A percentile compares a stretch with the other conserved stretches of the same genome.
These are phyloP conservation scores for Cicer bijugum DNA, from an alignment of 306 rosid genomes.

Conservation along the genomic window DNA sequence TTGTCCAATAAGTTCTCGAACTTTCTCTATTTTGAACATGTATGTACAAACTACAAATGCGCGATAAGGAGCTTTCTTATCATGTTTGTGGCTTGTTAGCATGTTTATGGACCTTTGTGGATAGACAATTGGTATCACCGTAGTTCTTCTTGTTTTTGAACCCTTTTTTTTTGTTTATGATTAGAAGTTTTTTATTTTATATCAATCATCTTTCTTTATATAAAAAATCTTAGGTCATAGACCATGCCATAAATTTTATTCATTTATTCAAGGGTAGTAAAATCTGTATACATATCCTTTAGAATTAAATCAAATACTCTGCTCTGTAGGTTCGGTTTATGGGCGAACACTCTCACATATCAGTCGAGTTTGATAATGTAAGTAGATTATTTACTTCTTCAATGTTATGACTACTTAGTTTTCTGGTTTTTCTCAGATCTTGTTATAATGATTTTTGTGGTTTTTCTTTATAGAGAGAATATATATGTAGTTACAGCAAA, in stretches of 20 bases:
- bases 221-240: not conserved
- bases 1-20: constrained; percentile 1
- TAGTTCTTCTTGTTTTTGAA: constrained; percentile 16
- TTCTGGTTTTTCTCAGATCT: constrained; percentile 28
- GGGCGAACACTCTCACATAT: constrained; percentile 89
- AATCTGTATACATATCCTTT: constrained; percentile 12
- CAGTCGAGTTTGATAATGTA: constrained; percentile 84
- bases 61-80: constrained; percentile 5
- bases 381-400: constrained; percentile 49
- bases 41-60: not conserved
- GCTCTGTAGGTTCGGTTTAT: constrained; percentile 87
- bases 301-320: constrained; percentile 40
- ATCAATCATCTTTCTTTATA: constrained; percentile 17
- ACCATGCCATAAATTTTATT: not conserved
- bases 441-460: constrained; percentile 29
- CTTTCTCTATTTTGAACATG: not conserved
- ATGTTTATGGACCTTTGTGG: not conserved
- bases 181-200: constrained; percentile 19
- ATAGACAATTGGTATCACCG: constrained; percentile 16
- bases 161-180: not conserved
- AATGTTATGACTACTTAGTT: constrained; percentile 30
- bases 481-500: constrained; percentile 28
- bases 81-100: not conserved
- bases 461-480: not conserved
- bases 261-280: constrained; percentile 2